Evolutionary conservation across 2,329 filamentous ascomycete species (phyloP).

Genomic region (Raffaelea arxii): DNA sequence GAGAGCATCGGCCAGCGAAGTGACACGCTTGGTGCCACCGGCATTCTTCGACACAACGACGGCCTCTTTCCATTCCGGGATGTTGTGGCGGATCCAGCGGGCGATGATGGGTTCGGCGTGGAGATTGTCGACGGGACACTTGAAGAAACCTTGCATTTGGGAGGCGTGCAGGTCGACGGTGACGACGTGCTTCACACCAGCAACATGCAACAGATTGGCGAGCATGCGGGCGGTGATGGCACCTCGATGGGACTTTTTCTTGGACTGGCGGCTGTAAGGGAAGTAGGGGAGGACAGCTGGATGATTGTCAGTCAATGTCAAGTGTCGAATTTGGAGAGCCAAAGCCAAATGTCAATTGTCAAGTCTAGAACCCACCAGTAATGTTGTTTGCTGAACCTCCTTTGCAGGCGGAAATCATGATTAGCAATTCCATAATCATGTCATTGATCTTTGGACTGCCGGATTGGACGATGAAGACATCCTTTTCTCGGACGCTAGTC

Average conservation of each 20-base stretch:
- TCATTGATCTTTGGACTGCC: slow-evolving; percentile 95
- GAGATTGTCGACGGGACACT: slow-evolving; percentile 93
- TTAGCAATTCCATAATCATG: slow-evolving; percentile 97
- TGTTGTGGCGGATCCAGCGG: slow-evolving; percentile 87
- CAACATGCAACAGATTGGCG: slow-evolving; percentile 85
- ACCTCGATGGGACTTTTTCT: slow-evolving; percentile 95
- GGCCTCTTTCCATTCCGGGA: slow-evolving; percentile 77
- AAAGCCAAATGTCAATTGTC: neutral
- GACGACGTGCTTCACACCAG: slow-evolving; percentile 94
- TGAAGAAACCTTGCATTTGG: slow-evolving; percentile 99
- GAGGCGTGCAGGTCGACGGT: slow-evolving; percentile 93
- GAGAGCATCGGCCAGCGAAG: slow-evolving; percentile 85
- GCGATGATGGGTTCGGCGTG: slow-evolving; percentile 93
- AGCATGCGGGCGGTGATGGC: slow-evolving; percentile 97
- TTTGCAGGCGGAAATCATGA: slow-evolving; percentile 98
- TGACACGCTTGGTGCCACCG: slow-evolving; percentile 93
- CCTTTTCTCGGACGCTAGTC: slow-evolving; percentile 83
- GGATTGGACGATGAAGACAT: slow-evolving; percentile 98
- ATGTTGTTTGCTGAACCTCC: slow-evolving; percentile 94
- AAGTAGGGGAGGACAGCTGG: slow-evolving; percentile 86
- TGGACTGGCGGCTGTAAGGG: slow-evolving; percentile 97
- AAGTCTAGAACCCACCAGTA: slow-evolving; percentile 51
- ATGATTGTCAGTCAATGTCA: neutral
- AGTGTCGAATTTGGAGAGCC: neutral
- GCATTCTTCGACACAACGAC: slow-evolving; percentile 98